Base-by-base conservation (phyloP, 2,329 filamentous ascomycete genomes). In the Juglanconis oblonga region DNA sequence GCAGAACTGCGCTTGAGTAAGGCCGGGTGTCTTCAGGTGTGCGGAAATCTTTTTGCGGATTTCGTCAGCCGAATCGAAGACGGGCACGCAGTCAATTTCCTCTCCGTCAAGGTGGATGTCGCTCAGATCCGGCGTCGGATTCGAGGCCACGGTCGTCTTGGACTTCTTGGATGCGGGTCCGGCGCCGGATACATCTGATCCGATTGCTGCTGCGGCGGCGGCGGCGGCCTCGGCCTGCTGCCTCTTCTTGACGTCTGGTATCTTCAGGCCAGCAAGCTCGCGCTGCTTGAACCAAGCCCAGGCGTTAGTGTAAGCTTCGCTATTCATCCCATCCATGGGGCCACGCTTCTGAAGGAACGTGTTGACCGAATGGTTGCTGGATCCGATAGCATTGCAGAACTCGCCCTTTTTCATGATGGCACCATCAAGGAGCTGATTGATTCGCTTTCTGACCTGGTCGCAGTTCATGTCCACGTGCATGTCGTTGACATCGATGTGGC, bases 61-160 rank as follows among this genome's bases (percentile, higher is more conserved):
- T 54, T 82, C 81, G 64, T 86, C 79, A 70, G 83, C 87, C 5
- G 79, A 82, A 63, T 87, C 83, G 66, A 74, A 86, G 36, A 87
- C 72, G 1, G 72, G 70, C 6, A 86, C 81, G 0, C 59, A 66
- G 38, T 76, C 73, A 0, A 70, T 66, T 0, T 76, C 76, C 68
- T 87, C 83, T 11, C 79, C 78, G 3, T 48, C 14, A 3, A 61
- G 55, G 13, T 51, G 55, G 31, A 61, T 51, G 35, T 11, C n/a
- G 55, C 14, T 53, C 33, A 61, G 35, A 14, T 58, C 55, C 8
- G 36, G 36, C 7, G 2, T 10, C 44, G 17, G 11, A 9, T 24
- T 24, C 24, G 24, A 24, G 24, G 24, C 24, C 24, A 24, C 24
- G 14, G 35, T 5, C 0, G 42, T 57, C 48, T 57, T 61, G n/a